phyloP scores from a whole-genome alignment of 1,139 yeast species.

The Geotrichum klebahnii region DNA sequence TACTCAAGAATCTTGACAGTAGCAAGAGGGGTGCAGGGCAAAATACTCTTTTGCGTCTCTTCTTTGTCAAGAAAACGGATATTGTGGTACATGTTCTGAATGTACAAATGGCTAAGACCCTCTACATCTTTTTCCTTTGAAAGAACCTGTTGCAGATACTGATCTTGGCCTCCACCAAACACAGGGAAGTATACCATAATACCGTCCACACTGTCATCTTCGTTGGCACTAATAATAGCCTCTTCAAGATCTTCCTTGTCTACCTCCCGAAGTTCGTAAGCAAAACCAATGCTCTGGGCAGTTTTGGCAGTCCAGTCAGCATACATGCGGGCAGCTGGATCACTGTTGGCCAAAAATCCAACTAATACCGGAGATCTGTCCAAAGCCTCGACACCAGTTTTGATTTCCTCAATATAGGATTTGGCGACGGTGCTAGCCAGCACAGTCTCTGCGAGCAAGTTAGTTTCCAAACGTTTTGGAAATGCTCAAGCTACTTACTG shows the following conservation, averaged over 20 bases:
- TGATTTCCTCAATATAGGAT: conserved; percentile 69
- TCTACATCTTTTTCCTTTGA: conserved; percentile 87
- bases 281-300: conserved; percentile 77
- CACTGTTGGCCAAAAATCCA: conserved; percentile 85
- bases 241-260: conserved; percentile 82
- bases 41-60: conserved; percentile 69
- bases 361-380: conserved; percentile 65
- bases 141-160: conserved; percentile 87
- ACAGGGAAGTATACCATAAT: conserved; percentile 99
- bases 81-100: conserved; percentile 92
- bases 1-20: conserved; percentile 88
- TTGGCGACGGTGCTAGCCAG: conserved; percentile 86
- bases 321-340: conserved; percentile 92
- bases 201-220: conserved; percentile 73
- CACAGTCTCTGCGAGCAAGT: conserved; percentile 55
- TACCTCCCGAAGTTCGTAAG: conserved; percentile 69
- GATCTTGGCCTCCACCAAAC: conserved; percentile 91
- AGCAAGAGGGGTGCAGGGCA: conserved; percentile 96
- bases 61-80: conserved; percentile 71
- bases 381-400: conserved; percentile 52
- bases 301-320: conserved; percentile 96
- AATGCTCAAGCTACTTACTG: conserved; percentile 11
- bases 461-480: not conserved
- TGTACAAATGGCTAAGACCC: conserved; percentile 84
- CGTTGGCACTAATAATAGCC: conserved; percentile 74